Base-by-base conservation (phyloP, 2,329 filamentous ascomycete species). In the Pseudocercospora pini-densiflorae region DNA sequence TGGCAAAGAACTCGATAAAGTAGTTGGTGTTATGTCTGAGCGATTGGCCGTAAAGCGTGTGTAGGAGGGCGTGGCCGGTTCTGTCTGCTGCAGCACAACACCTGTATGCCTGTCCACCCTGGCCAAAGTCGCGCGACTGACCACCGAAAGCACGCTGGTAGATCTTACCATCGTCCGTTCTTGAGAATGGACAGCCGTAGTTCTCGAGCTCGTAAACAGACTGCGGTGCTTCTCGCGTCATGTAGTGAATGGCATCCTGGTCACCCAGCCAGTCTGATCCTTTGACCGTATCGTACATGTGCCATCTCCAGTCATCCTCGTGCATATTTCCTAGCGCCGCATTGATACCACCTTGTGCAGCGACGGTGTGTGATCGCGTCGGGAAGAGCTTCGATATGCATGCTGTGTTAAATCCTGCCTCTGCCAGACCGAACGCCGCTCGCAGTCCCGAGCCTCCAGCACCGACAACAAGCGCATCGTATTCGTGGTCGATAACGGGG, bases 241-340 rank as follows among this genome's bases (percentile, higher is more conserved):
- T 97, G 85, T 97, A 97, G 84, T 97, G 94, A 78, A 97, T 97
- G 72, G 94, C 94, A 79, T 97, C 94, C 83, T 97, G 94, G 81
- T 97, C 94, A 81, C 94, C 94, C 60, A 97, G 88, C 94, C 94
- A 97, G 85, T 97, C 94, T 72, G 92, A 97, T 72, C 94, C 94
- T 86, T 97, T 97, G 79, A 97, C 94, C 51, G 94, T 97, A 81
- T 97, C 94, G 86, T 97, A 97, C 94, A 97, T 97, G 84, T 97
- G 94, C 94, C 94, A 97, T 86, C 93, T 90, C 94, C 94, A 97
- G 84, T 97, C 93, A 77, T 97, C 94, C 85, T 94, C 89, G 86
- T 97, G 93, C 94, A 97, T 97, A 85, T 97, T 97, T 78, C 92
- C 92, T 64, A 95, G 86, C 60, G 92, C 92, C 64, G 92, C 92